Percentiles rank a stretch among this genome's conserved stretches.
phyloP scores from a whole-genome alignment of 306 rosid genomes.

The Albizia julibrissin region DNA sequence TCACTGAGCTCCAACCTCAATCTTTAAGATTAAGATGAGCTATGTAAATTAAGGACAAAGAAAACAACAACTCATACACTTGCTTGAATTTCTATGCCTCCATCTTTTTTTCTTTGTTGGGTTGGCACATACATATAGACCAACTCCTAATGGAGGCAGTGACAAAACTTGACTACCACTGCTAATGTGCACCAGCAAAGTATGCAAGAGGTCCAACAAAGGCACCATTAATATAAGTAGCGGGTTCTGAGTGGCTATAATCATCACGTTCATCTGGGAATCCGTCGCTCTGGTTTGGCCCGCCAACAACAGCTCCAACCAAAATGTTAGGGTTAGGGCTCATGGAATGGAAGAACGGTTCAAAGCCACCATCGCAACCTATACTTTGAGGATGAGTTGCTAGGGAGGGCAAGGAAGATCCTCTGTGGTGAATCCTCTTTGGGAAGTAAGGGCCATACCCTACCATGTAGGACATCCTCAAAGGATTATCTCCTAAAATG shows the following conservation, averaged over 20 bases:
- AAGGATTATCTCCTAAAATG: constrained; percentile 82
- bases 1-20: background rate
- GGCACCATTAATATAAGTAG: constrained; percentile 89
- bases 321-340: constrained; percentile 83
- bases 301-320: constrained; percentile 86
- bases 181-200: constrained; percentile 55
- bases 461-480: constrained; percentile 90
- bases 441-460: constrained; percentile 81
- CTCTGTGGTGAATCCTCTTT: constrained; percentile 91
- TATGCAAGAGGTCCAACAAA: constrained; percentile 82
- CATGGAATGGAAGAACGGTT: constrained; percentile 65
- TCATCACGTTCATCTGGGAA: constrained; percentile 79
- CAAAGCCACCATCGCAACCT: constrained; percentile 80
- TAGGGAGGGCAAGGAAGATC: constrained; percentile 88
- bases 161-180: background rate
- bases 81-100: constrained; percentile 28
- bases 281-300: constrained; percentile 85
- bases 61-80: background rate
- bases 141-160: constrained; percentile 22
- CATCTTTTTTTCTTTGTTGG: constrained; percentile 16
- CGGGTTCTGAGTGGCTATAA: constrained; percentile 89
- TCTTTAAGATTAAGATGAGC: background rate
- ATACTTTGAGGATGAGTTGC: constrained; percentile 63
- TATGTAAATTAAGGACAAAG: background rate
- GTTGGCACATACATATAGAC: constrained; percentile 39